Evolutionary conservation across 2,329 filamentous ascomycete genomes (phyloP).

Genomic region (Plectosphaerella cucumerina): DNA sequence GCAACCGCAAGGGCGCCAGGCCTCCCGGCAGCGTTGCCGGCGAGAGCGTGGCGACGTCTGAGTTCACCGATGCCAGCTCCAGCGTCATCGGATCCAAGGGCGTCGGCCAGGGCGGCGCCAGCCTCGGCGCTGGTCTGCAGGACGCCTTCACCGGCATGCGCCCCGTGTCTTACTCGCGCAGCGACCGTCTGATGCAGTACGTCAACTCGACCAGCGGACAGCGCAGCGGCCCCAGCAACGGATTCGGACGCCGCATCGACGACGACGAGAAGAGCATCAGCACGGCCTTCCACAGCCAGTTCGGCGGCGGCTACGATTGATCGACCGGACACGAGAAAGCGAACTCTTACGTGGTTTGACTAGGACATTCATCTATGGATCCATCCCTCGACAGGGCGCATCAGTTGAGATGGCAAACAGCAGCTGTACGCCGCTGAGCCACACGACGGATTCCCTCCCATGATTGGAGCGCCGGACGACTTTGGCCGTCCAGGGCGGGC

Average conservation of each 20-base stretch:
- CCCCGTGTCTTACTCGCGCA: slow-evolving; percentile 65
- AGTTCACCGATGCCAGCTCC: slow-evolving; percentile 78
- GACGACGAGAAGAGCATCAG: slow-evolving; percentile 96
- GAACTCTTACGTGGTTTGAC: slow-evolving; percentile 6
- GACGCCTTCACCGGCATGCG: slow-evolving; percentile 64
- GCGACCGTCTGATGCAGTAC: slow-evolving; percentile 89
- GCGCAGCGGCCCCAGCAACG: slow-evolving; percentile 60
- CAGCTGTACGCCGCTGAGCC: too few species aligned
- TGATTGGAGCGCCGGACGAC: too few species aligned
- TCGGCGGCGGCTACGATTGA: slow-evolving; percentile 62
- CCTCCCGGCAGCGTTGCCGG: slow-evolving; percentile 78
- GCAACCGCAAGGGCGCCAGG: slow-evolving; percentile 62
- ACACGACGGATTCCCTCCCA: too few species aligned
- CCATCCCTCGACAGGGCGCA: slow-evolving; percentile 1
- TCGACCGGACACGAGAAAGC: slow-evolving; percentile 9
- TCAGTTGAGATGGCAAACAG: neutral
- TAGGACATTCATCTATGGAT: neutral
- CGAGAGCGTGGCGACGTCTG: slow-evolving; percentile 87
- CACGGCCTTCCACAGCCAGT: slow-evolving; percentile 93
- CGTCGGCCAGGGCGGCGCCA: slow-evolving; percentile 80
- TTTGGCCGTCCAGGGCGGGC: too few species aligned
- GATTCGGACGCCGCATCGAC: slow-evolving; percentile 63
- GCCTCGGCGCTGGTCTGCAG: slow-evolving; percentile 75
- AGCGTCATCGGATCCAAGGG: slow-evolving; percentile 74
- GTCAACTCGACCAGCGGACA: slow-evolving; percentile 70